Conservation (phyloP, 1,284 basidiomycete species). For the Peniophora sp. region DNA sequence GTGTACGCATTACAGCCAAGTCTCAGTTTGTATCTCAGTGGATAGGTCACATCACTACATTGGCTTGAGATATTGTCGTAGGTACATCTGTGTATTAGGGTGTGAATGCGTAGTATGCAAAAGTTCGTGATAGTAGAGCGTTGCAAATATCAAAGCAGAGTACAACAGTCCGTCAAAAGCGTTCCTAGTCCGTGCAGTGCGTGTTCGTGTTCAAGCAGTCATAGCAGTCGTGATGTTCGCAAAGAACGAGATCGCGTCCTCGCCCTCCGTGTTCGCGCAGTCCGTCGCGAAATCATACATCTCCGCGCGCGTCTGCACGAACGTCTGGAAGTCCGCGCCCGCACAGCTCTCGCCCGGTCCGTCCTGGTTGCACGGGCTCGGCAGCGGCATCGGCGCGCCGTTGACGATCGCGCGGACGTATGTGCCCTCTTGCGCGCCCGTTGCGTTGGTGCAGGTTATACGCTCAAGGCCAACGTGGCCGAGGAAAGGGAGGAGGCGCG, state of each 20-base stretch:
- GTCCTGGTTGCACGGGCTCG: background rate
- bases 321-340: background rate
- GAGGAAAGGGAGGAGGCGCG: conserved; percentile 14
- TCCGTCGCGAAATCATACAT: background rate
- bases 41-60: too few species aligned
- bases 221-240: background rate
- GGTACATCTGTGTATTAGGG: too few species aligned
- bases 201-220: too few species aligned
- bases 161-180: too few species aligned
- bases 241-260: background rate
- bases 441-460: conserved; percentile 9
- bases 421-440: background rate
- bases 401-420: conserved; percentile 5
- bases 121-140: too few species aligned
- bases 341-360: background rate
- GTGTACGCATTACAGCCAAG: too few species aligned
- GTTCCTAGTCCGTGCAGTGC: too few species aligned
- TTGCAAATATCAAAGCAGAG: too few species aligned
- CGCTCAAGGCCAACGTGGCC: conserved; percentile 16
- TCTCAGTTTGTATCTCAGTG: too few species aligned
- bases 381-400: conserved; percentile 6
- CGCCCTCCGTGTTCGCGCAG: background rate
- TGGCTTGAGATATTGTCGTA: too few species aligned
- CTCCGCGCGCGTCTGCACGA: background rate
- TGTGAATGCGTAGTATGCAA: too few species aligned